phyloP scores from a whole-genome alignment of 768 basidiomycete genomes.

The Russula vinacea region DNA sequence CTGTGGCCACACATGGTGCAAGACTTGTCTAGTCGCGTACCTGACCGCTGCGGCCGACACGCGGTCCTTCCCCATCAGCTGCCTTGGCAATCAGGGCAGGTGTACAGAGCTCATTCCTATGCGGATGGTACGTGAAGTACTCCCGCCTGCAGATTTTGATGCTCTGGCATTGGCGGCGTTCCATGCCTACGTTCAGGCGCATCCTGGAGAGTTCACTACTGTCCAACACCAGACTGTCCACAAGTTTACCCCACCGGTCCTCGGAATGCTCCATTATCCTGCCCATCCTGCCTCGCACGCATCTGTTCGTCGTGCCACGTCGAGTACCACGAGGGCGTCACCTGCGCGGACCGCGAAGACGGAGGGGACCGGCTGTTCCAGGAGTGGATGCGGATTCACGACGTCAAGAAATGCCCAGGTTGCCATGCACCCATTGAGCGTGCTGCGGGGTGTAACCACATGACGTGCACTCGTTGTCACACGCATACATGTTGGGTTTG shows the following conservation, averaged over 20 bases:
- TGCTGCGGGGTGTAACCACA: conserved; percentile 75
- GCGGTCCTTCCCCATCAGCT: conserved; percentile 65
- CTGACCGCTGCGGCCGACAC: conserved; percentile 55
- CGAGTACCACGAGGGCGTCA: conserved; percentile 61
- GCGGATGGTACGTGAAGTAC: conserved; percentile 45
- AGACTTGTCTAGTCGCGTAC: conserved; percentile 56
- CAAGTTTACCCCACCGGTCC: conserved; percentile 65
- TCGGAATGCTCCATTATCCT: conserved; percentile 53
- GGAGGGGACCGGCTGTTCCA: conserved; percentile 54
- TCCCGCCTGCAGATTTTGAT: conserved; percentile 53
- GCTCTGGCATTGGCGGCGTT: conserved; percentile 57
- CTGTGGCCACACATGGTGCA: conserved; percentile 72
- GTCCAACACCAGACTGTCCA: conserved; percentile 75
- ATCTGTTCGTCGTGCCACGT: conserved; percentile 64
- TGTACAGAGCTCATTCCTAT: conserved; percentile 60
- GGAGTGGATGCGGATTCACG: conserved; percentile 58
- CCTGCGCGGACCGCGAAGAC: conserved; percentile 56
- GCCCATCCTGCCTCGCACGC: conserved; percentile 65
- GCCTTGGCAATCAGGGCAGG: conserved; percentile 60
- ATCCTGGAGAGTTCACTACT: conserved; percentile 62
- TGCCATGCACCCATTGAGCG: conserved; percentile 72
- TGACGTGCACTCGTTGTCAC: conserved; percentile 71
- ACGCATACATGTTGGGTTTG: conserved; percentile 84
- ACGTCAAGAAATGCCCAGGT: conserved; percentile 71
- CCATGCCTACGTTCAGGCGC: conserved; percentile 55